phyloP scores from a whole-genome alignment of 805 yeast genomes.

The Candida michaelii region DNA sequence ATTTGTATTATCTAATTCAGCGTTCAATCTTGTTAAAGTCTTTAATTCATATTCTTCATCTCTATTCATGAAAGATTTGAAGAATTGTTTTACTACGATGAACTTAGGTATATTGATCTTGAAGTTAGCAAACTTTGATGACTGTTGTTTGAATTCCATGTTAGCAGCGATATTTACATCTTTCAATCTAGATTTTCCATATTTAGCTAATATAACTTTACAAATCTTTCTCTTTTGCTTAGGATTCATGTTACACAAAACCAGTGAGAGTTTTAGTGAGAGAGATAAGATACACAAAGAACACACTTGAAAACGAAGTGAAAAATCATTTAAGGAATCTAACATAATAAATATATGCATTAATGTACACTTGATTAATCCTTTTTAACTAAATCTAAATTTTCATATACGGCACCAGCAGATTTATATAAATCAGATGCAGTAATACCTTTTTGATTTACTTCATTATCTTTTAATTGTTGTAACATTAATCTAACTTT shows the following conservation, averaged over 20 bases:
- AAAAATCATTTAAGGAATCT: too few species aligned
- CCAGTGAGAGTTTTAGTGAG: not conserved
- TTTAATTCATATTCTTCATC: constrained; percentile 1
- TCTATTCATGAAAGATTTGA: not conserved
- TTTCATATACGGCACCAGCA: constrained; percentile 42
- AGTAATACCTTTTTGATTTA: constrained; percentile 38
- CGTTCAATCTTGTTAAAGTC: not conserved
- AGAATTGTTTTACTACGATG: not conserved
- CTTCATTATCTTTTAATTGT: constrained; percentile 46
- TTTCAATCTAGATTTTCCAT: not conserved
- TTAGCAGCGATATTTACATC: too few species aligned
- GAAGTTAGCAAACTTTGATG: constrained; percentile 1
- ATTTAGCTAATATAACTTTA: not conserved
- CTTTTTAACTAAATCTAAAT: constrained; percentile 38
- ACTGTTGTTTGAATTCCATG: not conserved
- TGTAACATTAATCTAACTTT: constrained; percentile 44
- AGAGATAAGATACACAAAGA: too few species aligned
- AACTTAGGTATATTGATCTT: not conserved
- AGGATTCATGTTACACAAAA: constrained; percentile 1
- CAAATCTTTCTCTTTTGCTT: not conserved
- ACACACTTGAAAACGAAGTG: too few species aligned
- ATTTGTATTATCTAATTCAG: not conserved
- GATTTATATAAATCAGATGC: constrained; percentile 44
- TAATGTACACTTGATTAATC: constrained; percentile 9
- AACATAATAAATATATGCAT: constrained; percentile 4